These are phyloP conservation scores for Crassisporium funariophilum DNA, from an alignment of 768 basidiomycete genomes.

Conservation along the genomic window DNA sequence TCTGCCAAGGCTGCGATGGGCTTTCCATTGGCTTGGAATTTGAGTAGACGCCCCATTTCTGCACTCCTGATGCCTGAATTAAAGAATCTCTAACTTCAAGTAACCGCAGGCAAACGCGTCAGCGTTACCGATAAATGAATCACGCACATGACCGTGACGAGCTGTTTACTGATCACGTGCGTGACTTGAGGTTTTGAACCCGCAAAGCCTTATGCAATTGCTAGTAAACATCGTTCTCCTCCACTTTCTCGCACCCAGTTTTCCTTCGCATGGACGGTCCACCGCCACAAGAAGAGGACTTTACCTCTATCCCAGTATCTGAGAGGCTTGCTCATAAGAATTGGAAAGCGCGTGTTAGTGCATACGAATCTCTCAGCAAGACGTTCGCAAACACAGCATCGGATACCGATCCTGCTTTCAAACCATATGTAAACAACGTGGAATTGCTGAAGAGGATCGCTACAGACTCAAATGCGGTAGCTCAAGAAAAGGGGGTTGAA, in stretches of 20 bases:
- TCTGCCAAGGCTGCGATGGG: too few relatives aligned
- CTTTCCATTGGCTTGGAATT: too few relatives aligned
- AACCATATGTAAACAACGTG: conserved; percentile 78
- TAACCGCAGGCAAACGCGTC: neutral
- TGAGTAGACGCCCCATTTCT: too few relatives aligned
- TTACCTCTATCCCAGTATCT: conserved; percentile 71
- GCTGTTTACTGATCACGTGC: conserved; percentile 17
- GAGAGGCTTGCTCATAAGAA: conserved; percentile 93
- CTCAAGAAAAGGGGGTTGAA: conserved; percentile 97
- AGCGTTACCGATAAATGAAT: neutral
- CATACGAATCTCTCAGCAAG: conserved; percentile 85
- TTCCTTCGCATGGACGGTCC: conserved; percentile 76
- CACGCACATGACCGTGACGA: conserved; percentile 3
- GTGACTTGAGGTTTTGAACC: neutral
- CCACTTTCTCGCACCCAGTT: conserved; percentile 13
- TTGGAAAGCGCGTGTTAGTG: conserved; percentile 97
- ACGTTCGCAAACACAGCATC: conserved; percentile 88
- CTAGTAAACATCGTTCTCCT: conserved; percentile 9
- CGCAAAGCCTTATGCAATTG: conserved; percentile 1
- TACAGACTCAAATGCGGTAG: conserved; percentile 92
- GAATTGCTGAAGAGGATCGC: conserved; percentile 85
- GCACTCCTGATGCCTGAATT: too few relatives aligned
- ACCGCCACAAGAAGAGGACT: conserved; percentile 93
- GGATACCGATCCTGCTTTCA: conserved; percentile 93
- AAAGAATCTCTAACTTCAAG: too few relatives aligned